Evolutionary conservation across 306 rosid species (phyloP), one percentile per base, ranked within the genome.

Genomic region (Fagus sylvatica): DNA sequence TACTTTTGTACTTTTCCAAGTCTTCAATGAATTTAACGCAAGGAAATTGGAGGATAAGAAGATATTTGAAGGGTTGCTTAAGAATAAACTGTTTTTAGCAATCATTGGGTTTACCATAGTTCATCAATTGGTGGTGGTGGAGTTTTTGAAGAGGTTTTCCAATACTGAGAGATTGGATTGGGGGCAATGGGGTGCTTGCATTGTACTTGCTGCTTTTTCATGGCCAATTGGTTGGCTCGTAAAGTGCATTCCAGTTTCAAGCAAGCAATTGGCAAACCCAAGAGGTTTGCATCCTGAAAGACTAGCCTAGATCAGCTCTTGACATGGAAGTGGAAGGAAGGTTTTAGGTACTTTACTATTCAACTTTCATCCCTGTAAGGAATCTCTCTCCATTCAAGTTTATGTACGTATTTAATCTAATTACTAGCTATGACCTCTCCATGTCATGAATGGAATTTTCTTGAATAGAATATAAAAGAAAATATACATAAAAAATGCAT

Each of bases 1-100:
- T 34, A 78, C 82, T 16, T 78, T 78, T 72, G 82, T 78, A 19
- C 41, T 78, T 4, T 78, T 74, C 37, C 82, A 79, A 64, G 19
- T 79, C 6, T 79, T 79, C 68, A 73, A 79, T 30, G 78, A 79
- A 41, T 79, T 79, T 65, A 79, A 73, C 40, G 82, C 82, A 64
- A 79, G 78, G 78, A 79, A 73, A 73, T 48, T 79, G 49, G 78
- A 73, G 78, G 65, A 72, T 78, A 79, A 79, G 82, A 79, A 79
- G 1, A 41, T 79, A 41, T 79, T 73, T 12, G 6, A 39, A 53
- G 82, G 82, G 69, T 33, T 79, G 30, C 66, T 37, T 36, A 64
- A 53, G 1, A 79, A 75, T 67, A 79, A 79, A 73, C 34, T 79
- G 28, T 79, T 72, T 73, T 51, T 79, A 74, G 78, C 37, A 42